These are phyloP conservation scores for Imleria badia DNA, from an alignment of 768 basidiomycete species.

Conservation along the genomic window DNA sequence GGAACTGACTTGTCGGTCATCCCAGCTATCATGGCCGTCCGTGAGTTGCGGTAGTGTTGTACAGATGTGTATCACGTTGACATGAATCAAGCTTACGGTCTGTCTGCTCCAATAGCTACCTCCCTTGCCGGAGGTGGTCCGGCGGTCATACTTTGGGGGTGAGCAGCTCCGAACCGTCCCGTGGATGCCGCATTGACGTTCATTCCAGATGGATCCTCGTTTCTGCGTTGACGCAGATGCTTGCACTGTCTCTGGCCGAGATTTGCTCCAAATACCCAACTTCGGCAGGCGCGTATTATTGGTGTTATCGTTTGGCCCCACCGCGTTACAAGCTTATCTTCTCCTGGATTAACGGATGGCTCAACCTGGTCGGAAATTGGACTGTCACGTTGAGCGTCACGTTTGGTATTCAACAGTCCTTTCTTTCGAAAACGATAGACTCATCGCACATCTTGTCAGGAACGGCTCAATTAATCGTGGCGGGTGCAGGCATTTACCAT, in stretches of 20 bases:
- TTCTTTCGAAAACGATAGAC: neutral
- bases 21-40: conserved; percentile 60
- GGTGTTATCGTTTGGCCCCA: conserved; percentile 61
- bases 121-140: conserved; percentile 56
- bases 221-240: conserved; percentile 44
- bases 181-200: neutral
- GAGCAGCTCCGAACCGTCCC: neutral
- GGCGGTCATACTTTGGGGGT: conserved; percentile 61
- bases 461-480: conserved; percentile 58
- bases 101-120: conserved; percentile 57
- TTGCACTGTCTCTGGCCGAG: conserved; percentile 57
- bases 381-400: conserved; percentile 64
- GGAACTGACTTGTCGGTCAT: conserved; percentile 1
- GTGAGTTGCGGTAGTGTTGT: conserved; percentile 37
- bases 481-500: conserved; percentile 56
- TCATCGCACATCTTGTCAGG: conserved; percentile 34
- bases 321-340: conserved; percentile 49
- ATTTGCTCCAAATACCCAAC: conserved; percentile 62
- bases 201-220: conserved; percentile 49
- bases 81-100: conserved; percentile 46
- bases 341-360: conserved; percentile 70
- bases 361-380: conserved; percentile 69
- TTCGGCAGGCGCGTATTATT: conserved; percentile 63
- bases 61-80: neutral
- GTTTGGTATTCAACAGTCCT: conserved; percentile 40